Base-by-base conservation (phyloP, 2,329 filamentous ascomycete genomes). In the Ceratocystis colombiana region DNA sequence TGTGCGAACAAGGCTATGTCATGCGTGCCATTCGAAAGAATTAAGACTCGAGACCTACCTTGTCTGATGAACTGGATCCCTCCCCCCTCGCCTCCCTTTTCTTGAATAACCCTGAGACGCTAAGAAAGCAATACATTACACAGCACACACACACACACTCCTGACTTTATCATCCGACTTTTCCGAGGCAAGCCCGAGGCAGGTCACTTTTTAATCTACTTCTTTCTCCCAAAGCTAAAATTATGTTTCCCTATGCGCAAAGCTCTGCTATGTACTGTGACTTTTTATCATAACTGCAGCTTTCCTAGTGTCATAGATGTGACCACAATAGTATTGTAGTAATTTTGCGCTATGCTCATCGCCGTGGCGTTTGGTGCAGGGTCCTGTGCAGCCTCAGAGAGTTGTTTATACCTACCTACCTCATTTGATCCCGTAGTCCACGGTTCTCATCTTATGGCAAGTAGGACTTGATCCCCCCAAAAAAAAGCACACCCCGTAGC, bases 11-110 rank as follows among this genome's bases (percentile, higher is more conserved):
- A 17, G 12, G 33, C 30, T 3, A 20, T 30, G 22, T 48, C 17
- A n/a, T 7, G 25, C 25, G 28, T 59, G 30, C n/a, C 6, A 59
- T 59, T 59, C 6, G 28, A 59, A 59, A 59, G 55, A 59, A 59
- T 15, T 5, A n/a, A 59, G 55, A 59, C 17, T 41, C 37, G 17
- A 33, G 12, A 33, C 15, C 15, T 33, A n/a, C 5, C 55, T 59
- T 59, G 48, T 53, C 22, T 41, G 3, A 41, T 15, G 10, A 41
- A 15, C 8, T 41, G 48, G 48, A 10, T 28, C 25, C 12, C 48
- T 1, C 10, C 22, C 22, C 48, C 48, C 48, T 25, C 6, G 20
- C 20, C 20, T 25, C 48, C 48, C 3, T 15, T 25, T 25, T 20
- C 48, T 25, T 53, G 20, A 25, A 20, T 53, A 12, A 25, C 48